These are phyloP conservation scores for Erucastrum elatum DNA, from an alignment of 345 rosid species.

Conservation along the genomic window DNA sequence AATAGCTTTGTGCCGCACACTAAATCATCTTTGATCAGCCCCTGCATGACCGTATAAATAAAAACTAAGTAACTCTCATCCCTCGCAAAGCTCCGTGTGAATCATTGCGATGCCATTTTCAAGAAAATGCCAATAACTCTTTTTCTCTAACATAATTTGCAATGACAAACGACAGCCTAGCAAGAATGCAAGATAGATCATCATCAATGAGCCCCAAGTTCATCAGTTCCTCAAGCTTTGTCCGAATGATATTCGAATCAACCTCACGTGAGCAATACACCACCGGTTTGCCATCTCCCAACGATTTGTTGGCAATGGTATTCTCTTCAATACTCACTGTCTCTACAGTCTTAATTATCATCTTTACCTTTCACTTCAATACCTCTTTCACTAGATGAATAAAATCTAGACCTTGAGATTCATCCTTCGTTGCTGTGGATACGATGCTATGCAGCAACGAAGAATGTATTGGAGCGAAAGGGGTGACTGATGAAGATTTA, in stretches of 20 bases:
- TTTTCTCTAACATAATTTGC: background rate
- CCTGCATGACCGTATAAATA: no score
- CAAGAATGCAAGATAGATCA: conserved; percentile 33
- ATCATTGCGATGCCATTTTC: background rate
- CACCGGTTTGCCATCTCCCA: conserved; percentile 33
- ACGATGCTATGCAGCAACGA: background rate
- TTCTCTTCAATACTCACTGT: conserved; percentile 25
- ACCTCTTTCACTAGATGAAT: conserved; percentile 40
- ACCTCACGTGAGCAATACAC: conserved; percentile 30
- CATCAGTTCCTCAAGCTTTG: conserved; percentile 26
- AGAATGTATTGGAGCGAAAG: no score
- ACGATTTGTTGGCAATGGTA: conserved; percentile 7
- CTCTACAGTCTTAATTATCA: conserved; percentile 32
- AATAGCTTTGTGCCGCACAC: no score
- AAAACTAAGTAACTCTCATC: background rate
- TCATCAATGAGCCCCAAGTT: conserved; percentile 39
- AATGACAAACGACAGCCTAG: conserved; percentile 37
- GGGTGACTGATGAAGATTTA: conserved; percentile 48
- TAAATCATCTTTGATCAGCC: no score
- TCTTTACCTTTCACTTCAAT: conserved; percentile 51
- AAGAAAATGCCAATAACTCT: background rate
- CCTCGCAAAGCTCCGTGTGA: background rate
- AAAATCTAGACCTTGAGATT: conserved; percentile 30
- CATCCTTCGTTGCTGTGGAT: conserved; percentile 26
- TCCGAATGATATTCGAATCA: conserved; percentile 21